Base-by-base conservation (phyloP, 1,284 basidiomycete species). In the Phellinidium pouzarii region DNA sequence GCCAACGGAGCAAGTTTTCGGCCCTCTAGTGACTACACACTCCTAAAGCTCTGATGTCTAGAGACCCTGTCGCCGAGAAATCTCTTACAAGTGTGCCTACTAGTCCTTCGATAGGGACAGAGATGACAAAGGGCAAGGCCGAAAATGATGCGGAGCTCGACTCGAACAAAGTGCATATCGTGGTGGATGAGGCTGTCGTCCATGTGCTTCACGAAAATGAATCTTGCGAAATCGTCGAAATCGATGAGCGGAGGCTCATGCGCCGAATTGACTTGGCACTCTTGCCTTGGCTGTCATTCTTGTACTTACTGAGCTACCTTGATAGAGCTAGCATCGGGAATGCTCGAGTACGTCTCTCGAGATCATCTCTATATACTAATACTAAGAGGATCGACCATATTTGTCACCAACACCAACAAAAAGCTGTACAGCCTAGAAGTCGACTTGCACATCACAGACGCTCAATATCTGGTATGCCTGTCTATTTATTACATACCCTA, bases 311-410 rank as follows among this genome's bases (percentile, higher is more conserved):
- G 40, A 82, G 81, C 58, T 85, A 85, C 67, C 66, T 84, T 46
- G 89, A 91, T 67, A 78, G 89, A 50, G 84, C 86, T 38, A 87
- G 84, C 60, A 87, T 91, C 59, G 88, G 87, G 63, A 91, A 91
- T 67, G 86, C 86, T 8, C 81, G 79, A 68, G 80, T 86, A 52
- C 52, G 64, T 57, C 17, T 8, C 36, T 12, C 19, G 23, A 14
- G 11, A n/a, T 44, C 14, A 22, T 12, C 22, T 40, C 41, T n/a
- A n/a, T n/a, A n/a, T n/a, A n/a, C n/a, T 1, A 11, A 40, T 3
- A 7, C 7, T 11, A 40, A 22, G 5, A n/a, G n/a, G n/a, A n/a
- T n/a, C n/a, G n/a, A n/a, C n/a, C n/a, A n/a, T n/a, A n/a, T n/a
- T n/a, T 41, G 8, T n/a, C 27, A 27, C 44, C 25, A 25, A 50